Conservation (phyloP, 805 yeast species). For the Wickerhamiella sergipiensis region DNA sequence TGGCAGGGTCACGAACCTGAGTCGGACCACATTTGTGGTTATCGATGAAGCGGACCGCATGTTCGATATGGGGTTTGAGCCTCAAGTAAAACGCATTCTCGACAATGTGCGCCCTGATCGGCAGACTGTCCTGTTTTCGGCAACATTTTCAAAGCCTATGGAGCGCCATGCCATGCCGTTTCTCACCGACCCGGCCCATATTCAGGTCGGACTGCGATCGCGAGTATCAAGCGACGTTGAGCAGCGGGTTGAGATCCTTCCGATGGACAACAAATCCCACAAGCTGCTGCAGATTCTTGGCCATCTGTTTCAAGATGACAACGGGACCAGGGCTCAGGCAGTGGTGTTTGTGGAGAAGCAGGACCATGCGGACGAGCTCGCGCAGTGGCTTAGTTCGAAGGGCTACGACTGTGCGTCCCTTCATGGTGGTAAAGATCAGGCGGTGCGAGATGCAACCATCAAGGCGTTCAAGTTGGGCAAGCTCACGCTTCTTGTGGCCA, state of each 20-base stretch:
- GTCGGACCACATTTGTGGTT: conserved; percentile 65
- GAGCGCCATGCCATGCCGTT: conserved; percentile 59
- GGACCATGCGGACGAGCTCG: conserved; percentile 63
- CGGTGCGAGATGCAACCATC: conserved; percentile 65
- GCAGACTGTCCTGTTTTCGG: conserved; percentile 84
- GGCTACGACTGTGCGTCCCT: conserved; percentile 53
- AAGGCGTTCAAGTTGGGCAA: conserved; percentile 51
- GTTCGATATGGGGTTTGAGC: conserved; percentile 96
- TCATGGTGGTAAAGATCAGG: conserved; percentile 88
- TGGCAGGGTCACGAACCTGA: conserved; percentile 59
- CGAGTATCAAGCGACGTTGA: conserved; percentile 68
- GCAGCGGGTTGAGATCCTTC: conserved; percentile 54
- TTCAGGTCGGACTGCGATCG: conserved; percentile 66
- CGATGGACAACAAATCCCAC: conserved; percentile 41
- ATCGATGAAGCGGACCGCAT: conserved; percentile 93
- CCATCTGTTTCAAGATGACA: conserved; percentile 23
- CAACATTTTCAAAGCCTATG: conserved; percentile 78
- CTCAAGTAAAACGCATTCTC: conserved; percentile 76
- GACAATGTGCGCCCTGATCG: conserved; percentile 68
- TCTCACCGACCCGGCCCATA: conserved; percentile 52
- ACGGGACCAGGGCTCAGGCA: conserved; percentile 25
- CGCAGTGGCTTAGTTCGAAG: conserved; percentile 36
- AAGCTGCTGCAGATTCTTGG: conserved; percentile 45
- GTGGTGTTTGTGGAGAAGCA: conserved; percentile 83
- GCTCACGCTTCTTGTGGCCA: conserved; percentile 59